phyloP scores from a whole-genome alignment of 2,329 filamentous ascomycete species.

The Fusarium musae region DNA sequence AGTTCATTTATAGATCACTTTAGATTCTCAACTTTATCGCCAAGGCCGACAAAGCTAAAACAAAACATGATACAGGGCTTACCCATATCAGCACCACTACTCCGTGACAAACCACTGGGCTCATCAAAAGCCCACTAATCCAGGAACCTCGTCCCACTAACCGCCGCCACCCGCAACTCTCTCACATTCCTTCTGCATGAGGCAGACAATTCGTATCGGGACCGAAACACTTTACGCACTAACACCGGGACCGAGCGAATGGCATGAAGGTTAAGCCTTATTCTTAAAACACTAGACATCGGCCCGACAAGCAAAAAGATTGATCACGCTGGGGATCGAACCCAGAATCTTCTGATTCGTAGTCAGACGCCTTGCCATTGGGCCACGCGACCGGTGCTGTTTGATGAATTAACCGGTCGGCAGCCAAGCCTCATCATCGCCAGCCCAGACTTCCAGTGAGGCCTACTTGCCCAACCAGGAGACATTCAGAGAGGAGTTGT shows the following conservation, averaged over 20 bases:
- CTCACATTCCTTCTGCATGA: neutral
- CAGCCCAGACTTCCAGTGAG: rapidly evolving
- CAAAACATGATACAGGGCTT: no score
- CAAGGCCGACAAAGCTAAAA: neutral
- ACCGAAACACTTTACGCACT: neutral
- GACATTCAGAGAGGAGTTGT: neutral
- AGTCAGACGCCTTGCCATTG: conserved; percentile 50
- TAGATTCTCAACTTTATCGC: neutral
- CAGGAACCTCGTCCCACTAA: neutral
- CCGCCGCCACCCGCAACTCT: neutral
- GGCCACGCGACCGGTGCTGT: conserved; percentile 37
- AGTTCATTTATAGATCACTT: neutral
- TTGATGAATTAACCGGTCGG: neutral
- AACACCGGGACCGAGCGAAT: neutral
- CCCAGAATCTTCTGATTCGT: conserved; percentile 50
- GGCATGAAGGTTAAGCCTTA: no score
- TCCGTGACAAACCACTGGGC: neutral
- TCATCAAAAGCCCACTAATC: neutral
- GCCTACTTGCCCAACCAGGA: neutral
- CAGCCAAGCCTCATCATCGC: neutral
- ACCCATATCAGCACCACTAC: neutral
- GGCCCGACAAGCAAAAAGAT: neutral
- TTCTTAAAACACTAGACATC: neutral
- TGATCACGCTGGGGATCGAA: conserved; percentile 46
- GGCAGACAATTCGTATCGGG: neutral